Evolutionary conservation across 1,139 yeast genomes (phyloP).

Genomic region (Lodderomyces theae): DNA sequence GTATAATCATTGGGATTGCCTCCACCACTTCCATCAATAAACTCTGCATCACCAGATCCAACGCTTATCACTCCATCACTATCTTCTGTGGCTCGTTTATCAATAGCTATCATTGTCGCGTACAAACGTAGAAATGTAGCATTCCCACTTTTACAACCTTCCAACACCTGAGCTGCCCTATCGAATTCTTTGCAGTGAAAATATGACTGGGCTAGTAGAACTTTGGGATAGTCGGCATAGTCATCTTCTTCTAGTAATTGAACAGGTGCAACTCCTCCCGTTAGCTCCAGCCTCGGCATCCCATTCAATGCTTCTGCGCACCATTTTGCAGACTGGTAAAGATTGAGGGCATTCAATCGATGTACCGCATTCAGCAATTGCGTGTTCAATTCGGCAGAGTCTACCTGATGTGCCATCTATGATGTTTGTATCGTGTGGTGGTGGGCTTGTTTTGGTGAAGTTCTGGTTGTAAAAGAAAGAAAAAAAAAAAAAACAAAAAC

Average conservation of each 20-base stretch:
- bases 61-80: slow-evolving; percentile 54
- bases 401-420: slow-evolving; percentile 8
- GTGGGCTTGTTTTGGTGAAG: slow-evolving; percentile 2
- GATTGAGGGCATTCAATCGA: slow-evolving; percentile 41
- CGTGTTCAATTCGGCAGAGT: slow-evolving; percentile 17
- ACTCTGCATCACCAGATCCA: slow-evolving; percentile 19
- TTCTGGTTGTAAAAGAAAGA: neutral
- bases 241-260: slow-evolving; percentile 27
- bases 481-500: neutral
- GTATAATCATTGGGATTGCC: slow-evolving; percentile 14
- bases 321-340: slow-evolving; percentile 79
- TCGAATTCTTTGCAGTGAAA: slow-evolving; percentile 86
- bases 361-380: slow-evolving; percentile 27
- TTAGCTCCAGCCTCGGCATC: slow-evolving; percentile 16
- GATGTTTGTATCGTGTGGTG: neutral
- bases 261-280: neutral
- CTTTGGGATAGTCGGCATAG: slow-evolving; percentile 25
- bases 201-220: slow-evolving; percentile 66
- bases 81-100: slow-evolving; percentile 70
- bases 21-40: slow-evolving; percentile 2
- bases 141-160: slow-evolving; percentile 50
- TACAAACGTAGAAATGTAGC: slow-evolving; percentile 68
- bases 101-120: slow-evolving; percentile 68
- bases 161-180: slow-evolving; percentile 63
- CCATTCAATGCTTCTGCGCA: slow-evolving; percentile 71